Base-by-base conservation (phyloP, 2,329 filamentous ascomycete species). In the Thielaviopsis punctulata region DNA sequence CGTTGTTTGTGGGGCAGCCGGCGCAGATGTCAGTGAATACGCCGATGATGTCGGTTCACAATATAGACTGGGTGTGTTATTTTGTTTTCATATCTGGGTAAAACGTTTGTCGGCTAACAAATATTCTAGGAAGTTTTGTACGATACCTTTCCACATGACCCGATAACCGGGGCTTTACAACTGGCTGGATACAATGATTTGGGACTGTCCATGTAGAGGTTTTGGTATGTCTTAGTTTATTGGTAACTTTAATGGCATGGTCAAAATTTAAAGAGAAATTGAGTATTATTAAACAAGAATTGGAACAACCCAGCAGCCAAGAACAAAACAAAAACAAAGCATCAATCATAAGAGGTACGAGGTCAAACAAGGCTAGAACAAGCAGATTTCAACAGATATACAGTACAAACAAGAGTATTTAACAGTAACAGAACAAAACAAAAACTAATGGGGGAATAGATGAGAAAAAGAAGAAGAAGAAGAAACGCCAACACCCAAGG, bases 141-240 rank as follows among this genome's bases (percentile, higher is more conserved):
- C 53, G 55, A 60, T 7, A 60, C 68, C 2, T 69, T 68, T 56
- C 65, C 63, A 8, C 61, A 61, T 33, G 65, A 69, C 48, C 65
- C 66, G 3, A 63, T 62, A 49, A 68, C 65, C 8, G 66, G 66
- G 45, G 64, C 64, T 36, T 56, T 68, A 41, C 66, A 60, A 30
- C 62, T 68, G 13, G 63, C 64, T 7, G 66, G 64, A 4, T 69
- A 65, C 49, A 58, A 66, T 48, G 64, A 68, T 52, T 61, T 63
- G n/a, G 62, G 58, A 22, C 61, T 66, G 12, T 59, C 61, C 1
- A 58, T 65, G 39, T 60, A 63, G 33, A 66, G 64, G 63, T 57
- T 57, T 24, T 7, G 2, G 23, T 47, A 55, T 36, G 53, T 51
- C 52, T 49, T 48, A 52, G 33, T 52, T 48, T 49, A 56, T 50